phyloP scores from a whole-genome alignment of 129 eudicot genomes.

The Centaurea solstitialis region DNA sequence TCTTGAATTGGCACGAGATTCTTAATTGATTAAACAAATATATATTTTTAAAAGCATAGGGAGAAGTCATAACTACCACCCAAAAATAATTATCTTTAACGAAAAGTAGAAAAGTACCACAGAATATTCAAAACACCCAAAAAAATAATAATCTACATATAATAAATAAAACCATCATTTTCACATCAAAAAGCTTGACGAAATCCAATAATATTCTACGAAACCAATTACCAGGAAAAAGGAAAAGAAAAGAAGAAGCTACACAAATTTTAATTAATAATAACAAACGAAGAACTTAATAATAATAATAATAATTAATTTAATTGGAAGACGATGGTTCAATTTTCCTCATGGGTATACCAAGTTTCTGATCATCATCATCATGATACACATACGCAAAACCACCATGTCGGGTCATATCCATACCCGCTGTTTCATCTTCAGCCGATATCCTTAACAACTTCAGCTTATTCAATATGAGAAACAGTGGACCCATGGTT shows the following conservation, averaged over 20 bases:
- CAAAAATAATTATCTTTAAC: background rate
- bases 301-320: background rate
- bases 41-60: no score
- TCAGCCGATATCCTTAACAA: conserved; percentile 53
- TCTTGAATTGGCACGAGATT: background rate
- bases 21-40: background rate
- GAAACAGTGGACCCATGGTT: conserved; percentile 56
- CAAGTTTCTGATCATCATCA: conserved; percentile 35
- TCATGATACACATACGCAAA: conserved; percentile 60
- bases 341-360: conserved; percentile 38
- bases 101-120: background rate
- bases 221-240: background rate
- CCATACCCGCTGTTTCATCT: conserved; percentile 68
- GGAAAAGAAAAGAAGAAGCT: no score
- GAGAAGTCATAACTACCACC: background rate
- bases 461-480: conserved; percentile 29
- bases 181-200: no score
- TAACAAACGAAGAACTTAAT: no score
- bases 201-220: background rate
- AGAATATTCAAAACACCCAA: no score
- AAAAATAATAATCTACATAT: no score
- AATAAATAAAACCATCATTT: no score
- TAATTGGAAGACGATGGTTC: conserved; percentile 11
- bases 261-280: no score
- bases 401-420: conserved; percentile 67